These are phyloP conservation scores for Paramecium octaurelia DNA, from an alignment of 73 alveolate genomes.

Conservation along the genomic window DNA sequence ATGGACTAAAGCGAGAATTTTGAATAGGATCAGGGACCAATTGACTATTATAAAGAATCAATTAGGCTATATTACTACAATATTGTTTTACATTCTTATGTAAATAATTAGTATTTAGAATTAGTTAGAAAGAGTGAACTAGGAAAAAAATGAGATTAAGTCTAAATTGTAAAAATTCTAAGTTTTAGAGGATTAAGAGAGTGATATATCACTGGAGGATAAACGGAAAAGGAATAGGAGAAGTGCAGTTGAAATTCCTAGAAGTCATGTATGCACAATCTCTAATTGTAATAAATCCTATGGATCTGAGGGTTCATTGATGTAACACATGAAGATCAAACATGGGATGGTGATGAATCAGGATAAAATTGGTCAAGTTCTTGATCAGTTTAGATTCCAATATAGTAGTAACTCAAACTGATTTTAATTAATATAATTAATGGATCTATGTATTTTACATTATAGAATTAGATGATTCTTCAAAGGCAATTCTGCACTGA, in stretches of 20 bases:
- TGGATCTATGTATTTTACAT: neutral
- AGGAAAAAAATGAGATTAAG: neutral
- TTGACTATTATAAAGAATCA: slow-evolving; percentile 15
- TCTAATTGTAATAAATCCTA: slow-evolving; percentile 53
- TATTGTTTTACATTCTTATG: slow-evolving; percentile 9
- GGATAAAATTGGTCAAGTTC: neutral
- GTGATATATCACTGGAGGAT: slow-evolving; percentile 41
- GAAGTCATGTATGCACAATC: slow-evolving; percentile 47
- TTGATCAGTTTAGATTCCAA: slow-evolving; percentile 6
- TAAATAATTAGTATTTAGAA: neutral
- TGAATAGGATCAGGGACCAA: slow-evolving; percentile 20
- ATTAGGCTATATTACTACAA: slow-evolving; percentile 34
- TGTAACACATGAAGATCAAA: slow-evolving; percentile 56
- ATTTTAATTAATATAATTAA: neutral
- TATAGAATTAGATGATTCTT: neutral
- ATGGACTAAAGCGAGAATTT: neutral
- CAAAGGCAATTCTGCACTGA: neutral
- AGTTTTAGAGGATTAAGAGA: slow-evolving; percentile 14
- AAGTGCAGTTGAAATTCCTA: slow-evolving; percentile 58
- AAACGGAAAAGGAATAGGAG: slow-evolving; percentile 56
- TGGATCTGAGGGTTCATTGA: slow-evolving; percentile 63
- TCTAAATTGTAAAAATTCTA: slow-evolving; percentile 16
- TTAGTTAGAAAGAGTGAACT: slow-evolving; percentile 9
- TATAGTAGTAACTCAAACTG: slow-evolving; percentile 36
- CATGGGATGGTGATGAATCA: slow-evolving; percentile 38